Conservation (phyloP, 768 basidiomycete genomes). For the Podaxis carcinomalis region DNA sequence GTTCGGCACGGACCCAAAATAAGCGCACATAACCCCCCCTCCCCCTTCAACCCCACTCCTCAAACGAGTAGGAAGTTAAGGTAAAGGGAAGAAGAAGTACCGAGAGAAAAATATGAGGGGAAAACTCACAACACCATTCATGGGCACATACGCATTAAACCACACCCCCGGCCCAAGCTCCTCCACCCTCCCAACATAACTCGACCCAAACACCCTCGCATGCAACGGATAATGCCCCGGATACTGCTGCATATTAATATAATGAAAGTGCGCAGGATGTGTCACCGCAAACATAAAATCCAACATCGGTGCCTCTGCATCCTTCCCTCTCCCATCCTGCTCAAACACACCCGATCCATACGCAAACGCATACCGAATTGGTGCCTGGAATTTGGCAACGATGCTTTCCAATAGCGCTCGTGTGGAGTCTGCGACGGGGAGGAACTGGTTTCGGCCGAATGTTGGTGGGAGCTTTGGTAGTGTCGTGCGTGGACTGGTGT, state of each 20-base stretch:
- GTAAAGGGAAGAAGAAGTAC: background rate
- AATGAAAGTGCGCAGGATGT: conserved; percentile 90
- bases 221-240: conserved; percentile 90
- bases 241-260: conserved; percentile 89
- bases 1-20: background rate
- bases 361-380: conserved; percentile 95
- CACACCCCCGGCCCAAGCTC: conserved; percentile 82
- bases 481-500: conserved; percentile 20
- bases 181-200: conserved; percentile 77
- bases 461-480: conserved; percentile 59
- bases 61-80: background rate
- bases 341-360: conserved; percentile 96
- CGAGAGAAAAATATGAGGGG: conserved; percentile 7
- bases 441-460: conserved; percentile 79
- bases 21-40: background rate
- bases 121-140: conserved; percentile 77
- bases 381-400: conserved; percentile 78
- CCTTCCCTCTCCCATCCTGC: conserved; percentile 62
- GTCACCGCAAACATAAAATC: conserved; percentile 98
- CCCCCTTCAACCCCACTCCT: background rate
- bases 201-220: conserved; percentile 79
- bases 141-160: conserved; percentile 90
- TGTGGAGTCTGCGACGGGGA: conserved; percentile 75
- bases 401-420: conserved; percentile 78
- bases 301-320: conserved; percentile 65